These are phyloP conservation scores for Brassica napus DNA, from an alignment of 345 rosid genomes.

Conservation along the genomic window Da-Ae NC_063434.1:1306501-1307000, in stretches of 20 bases:
- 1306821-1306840: neutral
- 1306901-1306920: slow-evolving; percentile 1
- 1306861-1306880: neutral
- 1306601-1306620: neutral
- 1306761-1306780: neutral
- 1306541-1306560: neutral
- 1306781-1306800: neutral
- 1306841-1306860: neutral
- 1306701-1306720: neutral
- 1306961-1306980: neutral
- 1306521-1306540: neutral
- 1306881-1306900: neutral
- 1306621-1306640: neutral
- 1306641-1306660: neutral
- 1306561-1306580: neutral
- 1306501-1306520: neutral
- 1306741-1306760: neutral
- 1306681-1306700: neutral
- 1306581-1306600: neutral
- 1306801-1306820: neutral
- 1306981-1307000: neutral
- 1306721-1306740: neutral
- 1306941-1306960: neutral
- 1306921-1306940: neutral
- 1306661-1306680: neutral